Evolutionary conservation across 805 yeast species (phyloP).

Genomic region (Nakazawaea ambrosiae): DNA sequence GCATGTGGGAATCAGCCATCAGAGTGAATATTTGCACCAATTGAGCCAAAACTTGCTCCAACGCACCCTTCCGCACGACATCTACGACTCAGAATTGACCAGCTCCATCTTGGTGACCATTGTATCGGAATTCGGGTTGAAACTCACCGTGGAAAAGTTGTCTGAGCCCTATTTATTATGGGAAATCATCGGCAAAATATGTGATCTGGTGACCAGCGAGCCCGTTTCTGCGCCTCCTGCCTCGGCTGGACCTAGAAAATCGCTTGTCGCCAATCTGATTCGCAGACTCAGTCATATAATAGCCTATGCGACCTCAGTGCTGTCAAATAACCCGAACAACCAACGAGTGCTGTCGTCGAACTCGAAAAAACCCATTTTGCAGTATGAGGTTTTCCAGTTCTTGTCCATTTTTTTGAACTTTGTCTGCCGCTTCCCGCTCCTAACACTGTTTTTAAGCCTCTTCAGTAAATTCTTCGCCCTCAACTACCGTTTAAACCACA

Average conservation of each 20-base stretch:
- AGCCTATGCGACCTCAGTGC: conserved; percentile 23
- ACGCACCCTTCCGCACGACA: conserved; percentile 33
- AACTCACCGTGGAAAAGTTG: conserved; percentile 34
- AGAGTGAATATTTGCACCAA: conserved; percentile 24
- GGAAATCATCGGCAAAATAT: conserved; percentile 27
- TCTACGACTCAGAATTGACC: conserved; percentile 30
- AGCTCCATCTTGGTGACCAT: conserved; percentile 31
- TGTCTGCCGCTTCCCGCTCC: conserved; percentile 14
- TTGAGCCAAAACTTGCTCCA: conserved; percentile 28
- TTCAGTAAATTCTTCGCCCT: conserved; percentile 7
- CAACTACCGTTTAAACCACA: conserved; percentile 17
- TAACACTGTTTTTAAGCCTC: conserved; percentile 10
- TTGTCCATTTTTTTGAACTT: conserved; percentile 14
- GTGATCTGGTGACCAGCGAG: background rate
- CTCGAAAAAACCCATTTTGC: background rate
- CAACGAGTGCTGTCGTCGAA: conserved; percentile 7
- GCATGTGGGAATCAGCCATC: conserved; percentile 17
- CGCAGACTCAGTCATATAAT: conserved; percentile 19
- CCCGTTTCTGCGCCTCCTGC: background rate
- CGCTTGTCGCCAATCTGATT: conserved; percentile 11
- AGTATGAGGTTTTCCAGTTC: conserved; percentile 18
- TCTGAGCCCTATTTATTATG: conserved; percentile 47
- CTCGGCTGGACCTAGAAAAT: conserved; percentile 5
- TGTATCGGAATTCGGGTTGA: conserved; percentile 34
- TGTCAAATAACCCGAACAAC: conserved; percentile 10